Conservation (phyloP, 768 basidiomycete genomes). For the Lanmaoa rubissima region DNA sequence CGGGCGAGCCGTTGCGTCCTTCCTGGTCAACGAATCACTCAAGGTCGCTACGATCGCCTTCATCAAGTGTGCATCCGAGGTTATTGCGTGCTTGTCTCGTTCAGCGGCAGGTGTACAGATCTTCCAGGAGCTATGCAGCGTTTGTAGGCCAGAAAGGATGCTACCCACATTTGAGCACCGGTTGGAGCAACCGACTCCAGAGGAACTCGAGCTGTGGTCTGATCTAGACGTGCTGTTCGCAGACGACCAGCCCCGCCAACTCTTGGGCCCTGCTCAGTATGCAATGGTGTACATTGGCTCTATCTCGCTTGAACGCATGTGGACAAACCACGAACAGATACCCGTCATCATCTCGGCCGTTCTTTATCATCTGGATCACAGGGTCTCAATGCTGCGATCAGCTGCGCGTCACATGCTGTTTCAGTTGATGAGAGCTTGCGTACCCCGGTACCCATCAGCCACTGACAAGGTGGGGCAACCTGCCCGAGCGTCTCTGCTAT, state of each 20-base stretch:
- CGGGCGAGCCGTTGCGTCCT: slow-evolving; percentile 76
- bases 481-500: slow-evolving; percentile 47
- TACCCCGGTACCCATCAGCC: slow-evolving; percentile 73
- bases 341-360: slow-evolving; percentile 76
- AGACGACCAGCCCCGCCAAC: slow-evolving; percentile 60
- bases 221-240: slow-evolving; percentile 76
- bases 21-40: slow-evolving; percentile 84
- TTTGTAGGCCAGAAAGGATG: slow-evolving; percentile 85
- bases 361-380: slow-evolving; percentile 82
- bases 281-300: slow-evolving; percentile 84
- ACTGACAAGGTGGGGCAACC: slow-evolving; percentile 54
- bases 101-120: slow-evolving; percentile 68
- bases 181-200: slow-evolving; percentile 53
- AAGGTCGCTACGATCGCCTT: slow-evolving; percentile 79
- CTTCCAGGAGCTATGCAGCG: slow-evolving; percentile 79
- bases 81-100: slow-evolving; percentile 82
- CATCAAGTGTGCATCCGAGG: slow-evolving; percentile 73
- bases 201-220: slow-evolving; percentile 75
- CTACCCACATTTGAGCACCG: slow-evolving; percentile 74
- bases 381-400: slow-evolving; percentile 62
- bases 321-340: slow-evolving; percentile 70
- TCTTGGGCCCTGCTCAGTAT: slow-evolving; percentile 82
- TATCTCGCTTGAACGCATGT: slow-evolving; percentile 69
- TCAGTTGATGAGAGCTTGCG: slow-evolving; percentile 80
- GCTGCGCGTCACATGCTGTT: slow-evolving; percentile 80